Percentiles rank a stretch among this genome's conserved stretches.
Conservation (phyloP, 306 rosid species). For the Mimosa pudica region DNA sequence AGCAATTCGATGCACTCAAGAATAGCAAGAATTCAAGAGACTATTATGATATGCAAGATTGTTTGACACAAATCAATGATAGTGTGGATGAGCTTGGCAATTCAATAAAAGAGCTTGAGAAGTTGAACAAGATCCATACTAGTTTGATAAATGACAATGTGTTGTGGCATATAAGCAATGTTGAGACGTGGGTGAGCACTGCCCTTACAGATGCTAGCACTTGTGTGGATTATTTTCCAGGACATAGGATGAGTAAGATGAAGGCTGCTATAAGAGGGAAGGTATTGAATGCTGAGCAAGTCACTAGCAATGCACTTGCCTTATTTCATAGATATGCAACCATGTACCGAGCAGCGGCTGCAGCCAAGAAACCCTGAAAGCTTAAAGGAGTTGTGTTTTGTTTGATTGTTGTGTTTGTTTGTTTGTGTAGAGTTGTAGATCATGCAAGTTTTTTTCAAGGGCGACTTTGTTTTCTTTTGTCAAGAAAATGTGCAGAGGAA, state of each 20-base stretch:
- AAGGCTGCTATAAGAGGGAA: not conserved
- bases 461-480: too few species aligned
- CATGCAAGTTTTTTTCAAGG: too few species aligned
- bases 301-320: not conserved
- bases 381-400: not conserved
- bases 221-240: not conserved
- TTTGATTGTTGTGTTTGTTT: not conserved
- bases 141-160: not conserved
- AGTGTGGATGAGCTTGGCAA: not conserved
- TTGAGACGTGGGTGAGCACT: not conserved
- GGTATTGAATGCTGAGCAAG: not conserved
- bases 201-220: not conserved
- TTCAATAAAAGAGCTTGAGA: not conserved
- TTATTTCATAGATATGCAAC: not conserved
- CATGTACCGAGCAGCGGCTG: not conserved
- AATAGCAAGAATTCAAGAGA: not conserved
- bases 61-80: not conserved
- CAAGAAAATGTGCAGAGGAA: too few species aligned
- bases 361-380: conserved; percentile 24
- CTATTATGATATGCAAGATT: not conserved
- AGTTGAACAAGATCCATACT: not conserved
- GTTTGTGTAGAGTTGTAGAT: not conserved
- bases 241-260: not conserved
- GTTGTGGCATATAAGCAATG: not conserved
- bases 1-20: conserved; percentile 32